phyloP scores from a whole-genome alignment of 371 early-diverging fungal genomes.

The Basidiobolus meristosporus region DNA sequence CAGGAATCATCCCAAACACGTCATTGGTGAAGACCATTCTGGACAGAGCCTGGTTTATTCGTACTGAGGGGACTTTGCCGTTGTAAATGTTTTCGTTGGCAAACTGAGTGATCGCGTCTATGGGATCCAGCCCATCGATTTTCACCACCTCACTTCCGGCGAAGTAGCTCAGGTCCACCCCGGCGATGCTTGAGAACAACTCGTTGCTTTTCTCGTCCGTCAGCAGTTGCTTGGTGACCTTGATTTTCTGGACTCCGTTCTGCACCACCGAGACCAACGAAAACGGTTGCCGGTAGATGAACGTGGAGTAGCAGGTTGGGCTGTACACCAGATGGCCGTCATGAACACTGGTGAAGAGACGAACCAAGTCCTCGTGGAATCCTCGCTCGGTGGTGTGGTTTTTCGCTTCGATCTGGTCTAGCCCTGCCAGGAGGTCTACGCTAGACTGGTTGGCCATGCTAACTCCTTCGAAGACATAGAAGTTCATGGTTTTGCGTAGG shows the following conservation, averaged over 20 bases:
- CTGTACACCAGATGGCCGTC: conserved; percentile 1
- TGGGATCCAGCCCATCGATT: not conserved
- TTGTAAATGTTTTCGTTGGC: not conserved
- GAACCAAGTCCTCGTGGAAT: not conserved
- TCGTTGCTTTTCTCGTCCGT: too few species aligned
- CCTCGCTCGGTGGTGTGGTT: not conserved
- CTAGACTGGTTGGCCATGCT: not conserved
- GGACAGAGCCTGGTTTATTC: too few species aligned
- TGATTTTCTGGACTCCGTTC: not conserved
- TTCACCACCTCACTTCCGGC: not conserved
- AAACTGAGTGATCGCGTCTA: not conserved
- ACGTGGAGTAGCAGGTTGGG: not conserved
- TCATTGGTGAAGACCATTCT: too few species aligned
- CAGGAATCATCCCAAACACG: too few species aligned
- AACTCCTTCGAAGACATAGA: conserved; percentile 1
- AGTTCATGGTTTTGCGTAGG: not conserved
- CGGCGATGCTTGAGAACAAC: too few species aligned
- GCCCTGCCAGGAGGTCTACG: not conserved
- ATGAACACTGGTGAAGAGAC: not conserved
- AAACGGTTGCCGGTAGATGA: conserved; percentile 1
- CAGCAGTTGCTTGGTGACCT: too few species aligned
- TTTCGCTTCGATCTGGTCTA: not conserved
- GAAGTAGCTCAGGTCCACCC: not conserved
- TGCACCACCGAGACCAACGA: not conserved
- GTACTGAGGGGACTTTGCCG: too few species aligned